Percentiles rank a stretch among this genome's conserved stretches.
Conservation (phyloP, 1,284 basidiomycete species). For the Leccinum angustisporum region DNA sequence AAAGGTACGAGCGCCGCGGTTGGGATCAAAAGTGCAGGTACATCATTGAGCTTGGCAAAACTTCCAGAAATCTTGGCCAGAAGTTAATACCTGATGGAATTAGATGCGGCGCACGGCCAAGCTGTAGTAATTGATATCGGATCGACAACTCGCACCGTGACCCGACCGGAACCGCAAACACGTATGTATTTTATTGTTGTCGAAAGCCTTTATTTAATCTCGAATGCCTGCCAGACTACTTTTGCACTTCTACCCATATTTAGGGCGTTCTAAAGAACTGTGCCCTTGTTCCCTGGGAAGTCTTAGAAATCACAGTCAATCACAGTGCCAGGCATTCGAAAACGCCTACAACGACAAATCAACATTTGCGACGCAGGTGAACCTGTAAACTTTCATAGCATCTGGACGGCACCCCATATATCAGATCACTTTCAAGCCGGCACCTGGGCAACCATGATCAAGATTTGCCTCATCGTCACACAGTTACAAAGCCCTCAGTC, state of each 20-base stretch:
- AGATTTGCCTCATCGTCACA: neutral
- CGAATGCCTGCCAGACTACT: neutral
- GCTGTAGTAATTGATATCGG: too few species aligned
- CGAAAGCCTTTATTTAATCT: neutral
- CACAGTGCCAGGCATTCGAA: too few species aligned
- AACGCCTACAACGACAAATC: too few species aligned
- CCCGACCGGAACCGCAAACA: neutral
- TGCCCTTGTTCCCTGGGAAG: neutral
- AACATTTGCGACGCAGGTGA: neutral
- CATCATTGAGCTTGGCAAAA: too few species aligned
- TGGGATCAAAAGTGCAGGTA: too few species aligned
- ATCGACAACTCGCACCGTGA: too few species aligned
- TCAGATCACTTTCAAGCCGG: neutral
- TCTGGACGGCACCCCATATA: neutral
- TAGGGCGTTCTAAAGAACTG: neutral
- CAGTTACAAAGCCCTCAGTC: neutral
- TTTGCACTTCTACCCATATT: neutral
- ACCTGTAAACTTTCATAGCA: too few species aligned
- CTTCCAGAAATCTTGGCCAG: too few species aligned
- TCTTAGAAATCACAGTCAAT: too few species aligned
- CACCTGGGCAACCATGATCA: neutral
- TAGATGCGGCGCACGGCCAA: too few species aligned
- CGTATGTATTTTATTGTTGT: neutral
- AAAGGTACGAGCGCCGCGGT: too few species aligned
- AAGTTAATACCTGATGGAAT: too few species aligned